Evolutionary conservation across 2,329 filamentous ascomycete genomes (phyloP), one percentile per base, ranked within the genome.

Genomic region (Pseudopithomyces chartarum): DNA sequence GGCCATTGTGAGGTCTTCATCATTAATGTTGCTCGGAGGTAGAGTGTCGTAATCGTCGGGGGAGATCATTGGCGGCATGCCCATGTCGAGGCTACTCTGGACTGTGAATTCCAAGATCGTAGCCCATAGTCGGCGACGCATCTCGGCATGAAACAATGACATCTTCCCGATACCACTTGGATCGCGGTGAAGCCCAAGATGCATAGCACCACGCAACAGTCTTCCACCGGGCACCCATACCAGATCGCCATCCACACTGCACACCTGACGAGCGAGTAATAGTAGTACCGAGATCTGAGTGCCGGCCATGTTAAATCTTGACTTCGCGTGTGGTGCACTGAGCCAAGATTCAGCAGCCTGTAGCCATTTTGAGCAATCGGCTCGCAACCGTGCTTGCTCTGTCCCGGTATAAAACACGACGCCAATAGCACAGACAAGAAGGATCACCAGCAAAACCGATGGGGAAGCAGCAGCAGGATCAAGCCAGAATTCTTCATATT

Each of bases 321-420:
- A 76, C 57, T 87, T 87, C 59, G 80, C 81, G 7, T 82, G 75
- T 0, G 85, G 85, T 2, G 79, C 78, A 0, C 79, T 79, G 0
- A 84, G 59, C 82, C 83, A 87, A 0, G 78, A 77, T 43, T 84
- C 80, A 0, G 82, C 84, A 53, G 86, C 83, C 55, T 85, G 82
- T 0, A 87, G 73, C 85, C 85, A 88, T 38, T 70, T 76, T 15
- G 80, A 67, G 1, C 0, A 77, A 22, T 55, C 40, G 3, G 43
- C 42, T n/a, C 64, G 61, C 7, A 76, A 54, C 3, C 80, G 78
- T 11, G 84, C 61, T 0, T 79, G 81, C 39, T 82, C 79, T 0
- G 75, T 73, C 2, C 76, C 73, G 0, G 81, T 79, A 2, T 85
- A 85, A 17, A 88, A 80, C 0, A 61, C 57, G 0, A 63, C 62